These are phyloP conservation scores for Hibiscus tridactylites DNA, from an alignment of 345 rosid genomes.

Conservation along the genomic window DNA sequence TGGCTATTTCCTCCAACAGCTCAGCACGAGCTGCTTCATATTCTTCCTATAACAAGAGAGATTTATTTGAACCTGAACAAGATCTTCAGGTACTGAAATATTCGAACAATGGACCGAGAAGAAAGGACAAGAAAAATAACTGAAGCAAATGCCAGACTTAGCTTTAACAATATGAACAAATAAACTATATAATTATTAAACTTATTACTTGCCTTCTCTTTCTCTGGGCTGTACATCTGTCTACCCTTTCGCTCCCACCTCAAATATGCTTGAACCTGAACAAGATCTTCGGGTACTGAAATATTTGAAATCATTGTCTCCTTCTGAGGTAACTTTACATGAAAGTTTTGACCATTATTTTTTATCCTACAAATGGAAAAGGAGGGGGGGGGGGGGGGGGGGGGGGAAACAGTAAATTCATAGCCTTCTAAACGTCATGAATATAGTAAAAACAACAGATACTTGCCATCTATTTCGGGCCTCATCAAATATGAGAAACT, in stretches of 20 bases:
- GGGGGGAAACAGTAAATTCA: not conserved
- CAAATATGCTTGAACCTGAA: slow-evolving; percentile 81
- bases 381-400: not conserved
- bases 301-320: slow-evolving; percentile 32
- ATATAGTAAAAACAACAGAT: slow-evolving; percentile 6
- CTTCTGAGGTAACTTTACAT: slow-evolving; percentile 48
- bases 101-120: not conserved
- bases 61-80: not conserved
- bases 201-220: slow-evolving; percentile 50
- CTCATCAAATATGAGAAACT: slow-evolving; percentile 85
- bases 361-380: slow-evolving; percentile 55
- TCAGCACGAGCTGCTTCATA: slow-evolving; percentile 87
- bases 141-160: not conserved
- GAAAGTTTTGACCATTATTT: slow-evolving; percentile 78
- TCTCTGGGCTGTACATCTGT: slow-evolving; percentile 70
- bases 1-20: slow-evolving; percentile 67
- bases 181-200: not conserved
- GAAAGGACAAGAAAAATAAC: not conserved
- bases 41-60: slow-evolving; percentile 49
- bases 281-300: slow-evolving; percentile 88
- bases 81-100: no score
- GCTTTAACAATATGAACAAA: not conserved
- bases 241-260: slow-evolving; percentile 98
- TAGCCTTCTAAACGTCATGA: slow-evolving; percentile 6
- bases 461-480: slow-evolving; percentile 76